Evolutionary conservation across 2,329 filamentous ascomycete species (phyloP).

Genomic region (Amauroascus verrucosus): DNA sequence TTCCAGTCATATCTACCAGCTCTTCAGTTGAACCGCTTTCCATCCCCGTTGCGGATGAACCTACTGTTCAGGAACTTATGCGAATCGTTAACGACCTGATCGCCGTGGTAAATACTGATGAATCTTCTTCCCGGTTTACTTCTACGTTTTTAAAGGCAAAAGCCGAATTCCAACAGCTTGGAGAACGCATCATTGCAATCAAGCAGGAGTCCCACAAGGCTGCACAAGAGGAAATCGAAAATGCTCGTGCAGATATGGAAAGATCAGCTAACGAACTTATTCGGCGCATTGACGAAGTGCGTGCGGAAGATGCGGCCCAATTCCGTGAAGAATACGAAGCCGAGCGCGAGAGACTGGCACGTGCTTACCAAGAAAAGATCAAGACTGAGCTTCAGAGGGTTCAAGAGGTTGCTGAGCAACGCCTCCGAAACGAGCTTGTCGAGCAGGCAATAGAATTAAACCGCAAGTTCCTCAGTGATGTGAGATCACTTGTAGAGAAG

Average conservation of each 20-base stretch:
- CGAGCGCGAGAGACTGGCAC: slow-evolving; percentile 70
- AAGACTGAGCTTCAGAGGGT: slow-evolving; percentile 69
- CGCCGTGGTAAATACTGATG: slow-evolving; percentile 79
- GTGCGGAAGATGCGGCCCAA: slow-evolving; percentile 66
- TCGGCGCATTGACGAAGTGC: slow-evolving; percentile 70
- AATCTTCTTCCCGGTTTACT: slow-evolving; percentile 64
- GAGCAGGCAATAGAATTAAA: slow-evolving; percentile 87
- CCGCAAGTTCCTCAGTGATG: slow-evolving; percentile 67
- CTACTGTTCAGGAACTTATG: slow-evolving; percentile 82
- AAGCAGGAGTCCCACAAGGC: slow-evolving; percentile 59
- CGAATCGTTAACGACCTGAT: slow-evolving; percentile 96
- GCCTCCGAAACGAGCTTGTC: slow-evolving; percentile 70
- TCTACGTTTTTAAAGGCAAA: slow-evolving; percentile 77
- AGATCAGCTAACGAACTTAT: slow-evolving; percentile 79
- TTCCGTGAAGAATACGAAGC: slow-evolving; percentile 83
- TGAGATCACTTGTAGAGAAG: slow-evolving; percentile 71
- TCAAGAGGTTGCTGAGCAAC: slow-evolving; percentile 70
- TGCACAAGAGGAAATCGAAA: slow-evolving; percentile 63
- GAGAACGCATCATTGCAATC: slow-evolving; percentile 63
- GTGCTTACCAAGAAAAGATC: slow-evolving; percentile 70
- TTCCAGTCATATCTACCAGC: slow-evolving; percentile 38
- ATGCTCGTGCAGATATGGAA: slow-evolving; percentile 69
- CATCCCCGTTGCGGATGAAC: slow-evolving; percentile 67
- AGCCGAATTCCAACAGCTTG: slow-evolving; percentile 65
- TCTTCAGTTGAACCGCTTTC: slow-evolving; percentile 67